Conservation (phyloP, 2,329 filamentous ascomycete genomes). For the Curvularia sp. region DNA sequence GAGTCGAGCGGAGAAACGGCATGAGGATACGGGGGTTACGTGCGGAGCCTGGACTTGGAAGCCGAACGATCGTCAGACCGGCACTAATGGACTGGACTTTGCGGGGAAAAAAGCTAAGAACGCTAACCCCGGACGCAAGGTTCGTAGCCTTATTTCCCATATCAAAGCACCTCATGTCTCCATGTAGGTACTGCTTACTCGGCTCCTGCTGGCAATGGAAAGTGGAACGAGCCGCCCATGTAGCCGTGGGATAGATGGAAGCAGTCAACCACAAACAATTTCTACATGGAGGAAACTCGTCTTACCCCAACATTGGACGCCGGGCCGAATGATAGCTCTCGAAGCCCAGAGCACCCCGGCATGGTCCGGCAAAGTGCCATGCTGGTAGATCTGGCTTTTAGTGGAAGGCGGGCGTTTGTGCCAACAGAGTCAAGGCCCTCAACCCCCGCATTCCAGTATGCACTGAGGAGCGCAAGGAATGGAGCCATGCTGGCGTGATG, state of each 20-base stretch:
- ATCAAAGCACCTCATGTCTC: constrained; percentile 14
- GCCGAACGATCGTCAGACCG: constrained; percentile 31
- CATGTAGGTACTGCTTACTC: not conserved
- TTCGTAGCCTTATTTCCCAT: constrained; percentile 25
- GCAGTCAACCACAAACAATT: not conserved
- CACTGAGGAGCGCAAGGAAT: constrained; percentile 12
- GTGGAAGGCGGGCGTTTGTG: not conserved
- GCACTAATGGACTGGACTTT: constrained; percentile 32
- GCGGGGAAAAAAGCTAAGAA: constrained; percentile 42
- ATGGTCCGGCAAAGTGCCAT: constrained; percentile 9
- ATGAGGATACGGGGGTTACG: constrained; percentile 27
- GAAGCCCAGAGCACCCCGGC: constrained; percentile 5
- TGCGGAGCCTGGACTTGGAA: constrained; percentile 32
- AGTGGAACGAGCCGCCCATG: not conserved
- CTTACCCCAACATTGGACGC: not conserved
- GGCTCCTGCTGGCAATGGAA: not conserved
- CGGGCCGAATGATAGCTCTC: constrained; percentile 8
- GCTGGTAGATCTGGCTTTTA: not conserved
- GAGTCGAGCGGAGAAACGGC: constrained; percentile 36
- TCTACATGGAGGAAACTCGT: not conserved
- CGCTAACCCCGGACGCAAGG: constrained; percentile 14
- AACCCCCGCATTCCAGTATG: constrained; percentile 17
- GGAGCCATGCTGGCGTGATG: constrained; percentile 29
- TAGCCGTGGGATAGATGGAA: not conserved
- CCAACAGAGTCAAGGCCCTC: not conserved